Percentiles rank a stretch among this genome's conserved stretches.
Evolutionary conservation across 345 rosid species (phyloP).

Genomic region (Abelmoschus esculentus): DNA sequence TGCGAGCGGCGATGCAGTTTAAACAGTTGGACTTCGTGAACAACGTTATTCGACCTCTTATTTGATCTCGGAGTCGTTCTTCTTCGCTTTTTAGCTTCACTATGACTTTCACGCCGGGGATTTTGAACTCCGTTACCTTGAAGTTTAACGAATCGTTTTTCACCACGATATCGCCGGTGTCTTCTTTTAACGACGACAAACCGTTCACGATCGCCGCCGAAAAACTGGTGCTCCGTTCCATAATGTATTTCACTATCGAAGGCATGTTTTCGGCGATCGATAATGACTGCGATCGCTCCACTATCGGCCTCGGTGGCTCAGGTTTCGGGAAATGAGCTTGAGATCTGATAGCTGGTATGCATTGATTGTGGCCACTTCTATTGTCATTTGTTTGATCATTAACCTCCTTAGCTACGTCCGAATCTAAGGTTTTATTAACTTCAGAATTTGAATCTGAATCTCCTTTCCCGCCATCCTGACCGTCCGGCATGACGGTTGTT

Average conservation of each 20-base stretch:
- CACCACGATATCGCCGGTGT: neutral
- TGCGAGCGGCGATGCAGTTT: slow-evolving; percentile 71
- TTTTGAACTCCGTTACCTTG: slow-evolving; percentile 54
- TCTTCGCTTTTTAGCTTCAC: slow-evolving; percentile 46
- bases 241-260: slow-evolving; percentile 42
- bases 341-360: slow-evolving; percentile 32
- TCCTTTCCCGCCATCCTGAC: neutral
- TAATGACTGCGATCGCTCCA: slow-evolving; percentile 23
- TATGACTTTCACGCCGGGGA: slow-evolving; percentile 66
- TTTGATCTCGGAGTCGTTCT: slow-evolving; percentile 34
- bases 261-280: slow-evolving; percentile 33
- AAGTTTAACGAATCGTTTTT: slow-evolving; percentile 11
- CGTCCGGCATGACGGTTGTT: neutral
- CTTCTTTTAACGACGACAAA: slow-evolving; percentile 28
- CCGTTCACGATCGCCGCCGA: slow-evolving; percentile 50
- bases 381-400: neutral
- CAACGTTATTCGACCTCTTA: slow-evolving; percentile 54
- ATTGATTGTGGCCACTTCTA: neutral
- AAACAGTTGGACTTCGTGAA: slow-evolving; percentile 79
- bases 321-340: slow-evolving; percentile 69
- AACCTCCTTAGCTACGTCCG: neutral
- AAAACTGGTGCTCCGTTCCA: slow-evolving; percentile 48
- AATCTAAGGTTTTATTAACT: slow-evolving; percentile 7
- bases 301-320: slow-evolving; percentile 32
- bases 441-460: neutral